Evolutionary conservation across 768 basidiomycete species (phyloP).

Genomic region (Psilocybe cyanescens): DNA sequence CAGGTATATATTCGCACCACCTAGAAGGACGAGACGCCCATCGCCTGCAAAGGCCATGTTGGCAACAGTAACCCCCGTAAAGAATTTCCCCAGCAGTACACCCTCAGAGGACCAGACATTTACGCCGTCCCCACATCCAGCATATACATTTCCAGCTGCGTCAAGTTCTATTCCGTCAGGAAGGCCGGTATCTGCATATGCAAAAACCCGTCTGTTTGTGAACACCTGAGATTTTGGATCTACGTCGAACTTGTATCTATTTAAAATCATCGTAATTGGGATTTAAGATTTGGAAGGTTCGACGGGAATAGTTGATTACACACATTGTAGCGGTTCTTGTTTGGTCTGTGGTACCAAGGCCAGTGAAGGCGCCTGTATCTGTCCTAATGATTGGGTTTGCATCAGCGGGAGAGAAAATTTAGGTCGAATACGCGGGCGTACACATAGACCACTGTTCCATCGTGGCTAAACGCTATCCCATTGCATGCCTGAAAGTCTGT

Average conservation of each 20-base stretch:
- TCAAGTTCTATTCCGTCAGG: conserved; percentile 75
- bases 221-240: conserved; percentile 57
- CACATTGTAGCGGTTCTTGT: conserved; percentile 74
- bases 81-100: conserved; percentile 67
- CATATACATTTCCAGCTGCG: conserved; percentile 64
- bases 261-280: neutral
- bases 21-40: conserved; percentile 47
- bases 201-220: conserved; percentile 63
- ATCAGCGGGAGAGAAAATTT: neutral
- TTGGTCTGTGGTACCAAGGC: conserved; percentile 44
- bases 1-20: conserved; percentile 49
- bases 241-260: conserved; percentile 72
- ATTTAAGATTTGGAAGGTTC: neutral
- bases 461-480: conserved; percentile 70
- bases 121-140: conserved; percentile 69
- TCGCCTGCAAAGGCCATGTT: conserved; percentile 50
- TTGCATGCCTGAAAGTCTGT: conserved; percentile 77
- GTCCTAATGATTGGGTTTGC: conserved; percentile 34
- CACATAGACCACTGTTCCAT: conserved; percentile 72
- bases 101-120: conserved; percentile 52
- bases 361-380: conserved; percentile 52
- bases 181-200: conserved; percentile 65
- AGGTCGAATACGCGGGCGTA: conserved; percentile 21
- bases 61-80: conserved; percentile 46
- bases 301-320: conserved; percentile 23